A percentile compares a stretch with the other conserved stretches of the same genome.
Conservation (phyloP, 2,329 filamentous ascomycete genomes). For the Diplocarpon rosae region DNA sequence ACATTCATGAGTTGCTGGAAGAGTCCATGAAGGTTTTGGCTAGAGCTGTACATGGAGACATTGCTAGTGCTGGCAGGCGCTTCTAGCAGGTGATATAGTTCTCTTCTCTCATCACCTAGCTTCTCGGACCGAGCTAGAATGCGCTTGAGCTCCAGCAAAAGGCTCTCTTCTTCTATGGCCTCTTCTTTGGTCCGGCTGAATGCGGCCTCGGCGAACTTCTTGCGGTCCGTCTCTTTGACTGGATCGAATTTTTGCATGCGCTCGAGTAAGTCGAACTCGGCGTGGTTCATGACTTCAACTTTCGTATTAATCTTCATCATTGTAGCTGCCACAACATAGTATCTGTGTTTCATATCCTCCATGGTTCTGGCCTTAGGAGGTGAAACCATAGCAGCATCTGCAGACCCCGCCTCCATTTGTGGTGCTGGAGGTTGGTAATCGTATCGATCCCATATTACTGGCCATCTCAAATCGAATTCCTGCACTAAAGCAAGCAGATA, state of each 20-base stretch:
- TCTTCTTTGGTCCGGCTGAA: slow-evolving; percentile 76
- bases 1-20: slow-evolving; percentile 72
- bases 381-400: slow-evolving; percentile 41
- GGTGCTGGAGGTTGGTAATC: slow-evolving; percentile 49
- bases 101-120: slow-evolving; percentile 78
- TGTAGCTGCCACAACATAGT: slow-evolving; percentile 75
- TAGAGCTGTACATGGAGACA: slow-evolving; percentile 69
- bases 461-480: slow-evolving; percentile 82
- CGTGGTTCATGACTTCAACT: slow-evolving; percentile 73
- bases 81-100: slow-evolving; percentile 79
- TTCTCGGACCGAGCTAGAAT: slow-evolving; percentile 79
- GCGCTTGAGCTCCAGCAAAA: slow-evolving; percentile 82
- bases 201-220: slow-evolving; percentile 72
- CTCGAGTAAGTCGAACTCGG: slow-evolving; percentile 75
- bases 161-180: slow-evolving; percentile 79
- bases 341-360: slow-evolving; percentile 85
- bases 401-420: slow-evolving; percentile 33
- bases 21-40: slow-evolving; percentile 65
- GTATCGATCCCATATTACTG: slow-evolving; percentile 86
- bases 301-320: slow-evolving; percentile 74
- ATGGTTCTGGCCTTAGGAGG: slow-evolving; percentile 49
- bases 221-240: slow-evolving; percentile 65
- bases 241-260: slow-evolving; percentile 81
- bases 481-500: slow-evolving; percentile 68
- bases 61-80: slow-evolving; percentile 61